phyloP scores from a whole-genome alignment of 2,329 filamentous ascomycete genomes.

The Penicillium hordei region DNA sequence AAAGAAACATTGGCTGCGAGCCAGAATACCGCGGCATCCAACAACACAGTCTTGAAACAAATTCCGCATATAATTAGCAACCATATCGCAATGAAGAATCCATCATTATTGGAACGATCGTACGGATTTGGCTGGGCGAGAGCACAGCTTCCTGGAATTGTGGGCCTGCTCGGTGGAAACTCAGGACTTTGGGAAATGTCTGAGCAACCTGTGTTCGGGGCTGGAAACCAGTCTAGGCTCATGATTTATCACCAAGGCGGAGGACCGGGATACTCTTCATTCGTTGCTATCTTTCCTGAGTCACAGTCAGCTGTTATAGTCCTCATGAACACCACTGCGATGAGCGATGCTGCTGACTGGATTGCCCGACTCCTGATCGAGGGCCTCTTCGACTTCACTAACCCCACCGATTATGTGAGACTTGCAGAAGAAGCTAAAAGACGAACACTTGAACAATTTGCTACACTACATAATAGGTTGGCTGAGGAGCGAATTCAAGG shows the following conservation, averaged over 20 bases:
- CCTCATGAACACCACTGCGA: conserved; percentile 1
- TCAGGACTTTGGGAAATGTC: neutral
- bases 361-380: neutral
- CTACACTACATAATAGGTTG: neutral
- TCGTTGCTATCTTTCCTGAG: conserved; percentile 8
- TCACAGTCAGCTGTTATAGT: conserved; percentile 7
- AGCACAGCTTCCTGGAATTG: neutral
- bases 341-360: conserved; percentile 7
- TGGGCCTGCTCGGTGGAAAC: conserved; percentile 1
- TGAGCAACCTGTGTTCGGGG: neutral
- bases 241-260: conserved; percentile 10
- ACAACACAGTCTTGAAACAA: neutral
- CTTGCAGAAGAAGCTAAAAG: neutral
- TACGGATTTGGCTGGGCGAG: conserved; percentile 6
- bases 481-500: neutral
- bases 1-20: conserved; percentile 3
- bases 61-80: neutral
- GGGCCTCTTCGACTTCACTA: neutral
- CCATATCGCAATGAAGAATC: neutral
- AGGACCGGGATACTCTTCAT: conserved; percentile 1
- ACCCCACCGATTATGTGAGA: neutral
- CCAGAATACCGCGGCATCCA: neutral
- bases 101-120: neutral
- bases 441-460: neutral
- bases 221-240: neutral